Base-by-base conservation (phyloP, 2,329 filamentous ascomycete species). In the Fusarium sp. region DNA sequence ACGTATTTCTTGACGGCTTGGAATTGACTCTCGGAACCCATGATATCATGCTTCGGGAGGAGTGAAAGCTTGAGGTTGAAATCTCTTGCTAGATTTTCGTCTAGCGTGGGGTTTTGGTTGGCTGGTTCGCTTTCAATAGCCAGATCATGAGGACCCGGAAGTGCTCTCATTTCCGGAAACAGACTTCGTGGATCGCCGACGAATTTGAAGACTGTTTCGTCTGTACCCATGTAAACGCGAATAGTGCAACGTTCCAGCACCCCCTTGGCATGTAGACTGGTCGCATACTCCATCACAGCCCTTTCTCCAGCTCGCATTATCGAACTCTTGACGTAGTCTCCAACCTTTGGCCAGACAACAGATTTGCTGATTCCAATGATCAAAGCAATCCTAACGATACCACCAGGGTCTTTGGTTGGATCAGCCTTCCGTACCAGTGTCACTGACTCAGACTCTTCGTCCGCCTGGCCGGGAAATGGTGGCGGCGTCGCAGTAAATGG, bases 11-110 rank as follows among this genome's bases (percentile, higher is more conserved):
- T 58, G 16, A 51, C 24, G 4, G 56, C 56, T 20, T 59, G 47
- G n/a, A 59, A 59, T 15, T 59, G 40, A 34, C 49, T 59, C 22
- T 59, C 56, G 3, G 47, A 59, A 0, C 18, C 56, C 34, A 53
- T 34, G 5, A 59, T 10, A 12, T 44, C 40, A 11, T 59, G 56
- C 15, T 59, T 53, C 4, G 56, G 49, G 2, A 8, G 43, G 2
- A 56, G 12, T 5, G 53, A 22, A 40, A 56, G 5, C 6, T 10
- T 40, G 6, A 56, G 10, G 22, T 47, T 47, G 14, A 47, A 56
- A 9, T 56, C 53, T 15, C 5, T 29, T 12, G 18, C 43, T 7
- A 56, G 30, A 40, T 24, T 40, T 3, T 8, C 29, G 8, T 47
- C 53, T 2, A 18, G 25, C 7, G 3, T 5, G 10, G 6, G 30